These are phyloP conservation scores for Trichoderma atrobrunneum DNA, from an alignment of 2,329 filamentous ascomycete genomes.

Conservation along the genomic window DNA sequence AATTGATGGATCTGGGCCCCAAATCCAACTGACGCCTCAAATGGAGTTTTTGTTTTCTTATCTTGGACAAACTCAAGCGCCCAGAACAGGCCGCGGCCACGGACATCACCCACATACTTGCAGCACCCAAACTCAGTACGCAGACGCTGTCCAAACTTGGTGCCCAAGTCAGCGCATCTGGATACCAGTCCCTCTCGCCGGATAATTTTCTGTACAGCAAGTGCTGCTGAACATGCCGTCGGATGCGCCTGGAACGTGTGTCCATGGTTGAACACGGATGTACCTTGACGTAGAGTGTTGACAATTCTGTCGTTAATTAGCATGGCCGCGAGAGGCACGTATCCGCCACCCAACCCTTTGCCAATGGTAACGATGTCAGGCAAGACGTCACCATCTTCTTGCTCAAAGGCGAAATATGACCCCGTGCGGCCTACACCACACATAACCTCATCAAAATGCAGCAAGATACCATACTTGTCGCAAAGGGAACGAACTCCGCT, in stretches of 20 bases:
- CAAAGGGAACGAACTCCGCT: slow-evolving; percentile 52
- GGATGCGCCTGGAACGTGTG: slow-evolving; percentile 31
- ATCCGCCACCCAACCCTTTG: slow-evolving; percentile 64
- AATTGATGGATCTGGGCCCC: not conserved
- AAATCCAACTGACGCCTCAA: slow-evolving; percentile 22
- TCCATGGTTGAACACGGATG: slow-evolving; percentile 24
- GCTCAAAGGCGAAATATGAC: slow-evolving; percentile 61
- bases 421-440: slow-evolving; percentile 63
- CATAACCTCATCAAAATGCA: slow-evolving; percentile 64
- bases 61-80: slow-evolving; percentile 45
- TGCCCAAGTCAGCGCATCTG: slow-evolving; percentile 46
- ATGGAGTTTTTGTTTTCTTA: slow-evolving; percentile 36
- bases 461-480: slow-evolving; percentile 51
- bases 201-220: slow-evolving; percentile 44
- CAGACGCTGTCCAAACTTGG: not conserved
- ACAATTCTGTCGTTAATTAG: slow-evolving; percentile 22
- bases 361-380: slow-evolving; percentile 66
- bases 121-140: slow-evolving; percentile 37
- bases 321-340: slow-evolving; percentile 32
- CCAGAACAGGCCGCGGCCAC: slow-evolving; percentile 56
- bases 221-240: slow-evolving; percentile 24
- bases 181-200: slow-evolving; percentile 54
- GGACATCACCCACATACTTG: slow-evolving; percentile 56
- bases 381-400: slow-evolving; percentile 42
- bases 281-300: not conserved